Conservation (phyloP, 2,329 filamentous ascomycete species). For the Neofusicoccum sp. region DNA sequence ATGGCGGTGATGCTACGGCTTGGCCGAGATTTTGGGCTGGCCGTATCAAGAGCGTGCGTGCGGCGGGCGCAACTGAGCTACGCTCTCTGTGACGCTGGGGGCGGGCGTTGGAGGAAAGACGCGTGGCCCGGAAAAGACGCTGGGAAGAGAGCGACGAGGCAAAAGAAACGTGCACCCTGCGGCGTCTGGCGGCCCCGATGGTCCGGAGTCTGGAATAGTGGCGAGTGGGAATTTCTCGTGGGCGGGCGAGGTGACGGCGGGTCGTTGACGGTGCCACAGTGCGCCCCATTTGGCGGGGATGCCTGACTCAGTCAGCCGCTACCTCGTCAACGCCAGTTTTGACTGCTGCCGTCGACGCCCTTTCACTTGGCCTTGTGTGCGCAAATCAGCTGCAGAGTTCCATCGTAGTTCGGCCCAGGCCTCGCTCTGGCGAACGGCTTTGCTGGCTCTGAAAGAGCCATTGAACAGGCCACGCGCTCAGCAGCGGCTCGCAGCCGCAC, state of each 20-base stretch:
- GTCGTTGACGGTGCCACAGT: constrained; percentile 7
- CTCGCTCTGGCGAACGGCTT: no score
- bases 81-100: background rate
- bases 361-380: no score
- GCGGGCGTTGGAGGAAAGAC: background rate
- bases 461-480: background rate
- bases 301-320: constrained; percentile 14
- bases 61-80: constrained; percentile 1
- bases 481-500: background rate
- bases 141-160: background rate
- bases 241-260: constrained; percentile 15
- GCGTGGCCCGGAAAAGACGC: background rate
- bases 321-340: background rate
- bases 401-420: no score
- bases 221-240: constrained; percentile 21
- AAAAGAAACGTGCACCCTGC: background rate
- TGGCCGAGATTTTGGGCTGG: background rate
- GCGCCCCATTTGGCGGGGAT: constrained; percentile 16
- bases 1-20: background rate
- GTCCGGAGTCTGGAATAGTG: background rate
- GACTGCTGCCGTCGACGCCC: background rate
- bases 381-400: no score
- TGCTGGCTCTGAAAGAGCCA: background rate
- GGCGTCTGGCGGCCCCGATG: constrained; percentile 5
- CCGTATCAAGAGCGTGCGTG: background rate